Evolutionary conservation across 495 filamentous ascomycete species (phyloP).

Genomic region (Aspergillus sparsus): DNA sequence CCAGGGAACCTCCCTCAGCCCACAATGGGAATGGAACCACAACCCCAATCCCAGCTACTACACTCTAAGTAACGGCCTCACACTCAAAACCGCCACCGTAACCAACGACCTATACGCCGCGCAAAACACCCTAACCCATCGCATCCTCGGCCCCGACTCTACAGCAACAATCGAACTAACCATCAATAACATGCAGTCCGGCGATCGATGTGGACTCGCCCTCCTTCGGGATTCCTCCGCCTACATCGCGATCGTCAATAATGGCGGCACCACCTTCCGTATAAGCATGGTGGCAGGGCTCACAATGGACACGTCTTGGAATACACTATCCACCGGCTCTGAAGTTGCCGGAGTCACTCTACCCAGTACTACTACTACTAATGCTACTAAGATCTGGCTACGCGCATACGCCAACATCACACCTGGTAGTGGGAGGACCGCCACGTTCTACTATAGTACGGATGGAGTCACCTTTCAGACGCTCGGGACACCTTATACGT

Average conservation of each 20-base stretch:
- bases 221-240: background rate
- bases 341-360: background rate
- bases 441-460: slow-evolving; percentile 53
- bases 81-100: background rate
- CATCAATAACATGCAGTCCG: background rate
- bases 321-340: background rate
- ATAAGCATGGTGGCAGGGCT: background rate
- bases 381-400: slow-evolving; percentile 39
- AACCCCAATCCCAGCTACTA: background rate
- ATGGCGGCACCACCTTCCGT: background rate
- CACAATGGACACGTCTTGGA: background rate
- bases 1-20: background rate
- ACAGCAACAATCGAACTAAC: background rate
- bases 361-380: slow-evolving; percentile 14
- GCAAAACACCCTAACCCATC: background rate
- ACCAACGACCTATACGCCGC: background rate
- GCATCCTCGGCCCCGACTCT: background rate
- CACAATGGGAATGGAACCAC: background rate
- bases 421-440: slow-evolving; percentile 33
- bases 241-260: background rate
- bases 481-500: slow-evolving; percentile 40
- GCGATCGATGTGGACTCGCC: background rate
- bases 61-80: background rate
- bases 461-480: slow-evolving; percentile 46
- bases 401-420: slow-evolving; percentile 43